Conservation (phyloP, 1,139 yeast genomes). For the Yamadazyma friedrichii region DNA sequence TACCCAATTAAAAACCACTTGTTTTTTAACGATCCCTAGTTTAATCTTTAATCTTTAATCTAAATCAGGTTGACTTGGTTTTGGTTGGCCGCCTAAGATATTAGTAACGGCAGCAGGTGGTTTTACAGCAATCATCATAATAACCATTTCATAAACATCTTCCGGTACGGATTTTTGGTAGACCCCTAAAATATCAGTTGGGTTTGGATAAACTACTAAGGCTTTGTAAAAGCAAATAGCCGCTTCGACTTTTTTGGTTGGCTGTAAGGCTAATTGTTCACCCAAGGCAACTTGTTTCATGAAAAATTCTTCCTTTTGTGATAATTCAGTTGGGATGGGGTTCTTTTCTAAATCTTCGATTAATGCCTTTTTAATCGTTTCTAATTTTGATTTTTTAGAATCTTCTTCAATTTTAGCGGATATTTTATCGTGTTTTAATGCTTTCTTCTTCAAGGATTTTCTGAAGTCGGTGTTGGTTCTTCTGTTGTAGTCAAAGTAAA, state of each 20-base stretch:
- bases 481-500: conserved; percentile 89
- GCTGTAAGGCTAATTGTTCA: conserved; percentile 62
- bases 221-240: conserved; percentile 94
- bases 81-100: conserved; percentile 49
- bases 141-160: conserved; percentile 75
- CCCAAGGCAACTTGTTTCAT: conserved; percentile 82
- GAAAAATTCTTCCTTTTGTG: conserved; percentile 74
- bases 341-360: conserved; percentile 60
- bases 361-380: conserved; percentile 60
- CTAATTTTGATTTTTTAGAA: conserved; percentile 59
- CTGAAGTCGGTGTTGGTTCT: conserved; percentile 83
- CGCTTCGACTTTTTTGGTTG: conserved; percentile 67
- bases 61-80: conserved; percentile 35
- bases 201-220: conserved; percentile 91
- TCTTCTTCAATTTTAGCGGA: conserved; percentile 57
- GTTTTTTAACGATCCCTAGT: no score
- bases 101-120: conserved; percentile 83
- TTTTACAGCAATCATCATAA: conserved; percentile 83
- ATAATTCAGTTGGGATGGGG: conserved; percentile 73
- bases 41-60: conserved; percentile 21
- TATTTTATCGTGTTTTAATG: conserved; percentile 57
- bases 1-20: background rate
- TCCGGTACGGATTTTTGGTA: conserved; percentile 87
- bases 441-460: conserved; percentile 62
- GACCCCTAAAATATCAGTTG: conserved; percentile 83